These are phyloP conservation scores for Hemileccinum rubropunctum DNA, from an alignment of 768 basidiomycete species.

Conservation along the genomic window DNA sequence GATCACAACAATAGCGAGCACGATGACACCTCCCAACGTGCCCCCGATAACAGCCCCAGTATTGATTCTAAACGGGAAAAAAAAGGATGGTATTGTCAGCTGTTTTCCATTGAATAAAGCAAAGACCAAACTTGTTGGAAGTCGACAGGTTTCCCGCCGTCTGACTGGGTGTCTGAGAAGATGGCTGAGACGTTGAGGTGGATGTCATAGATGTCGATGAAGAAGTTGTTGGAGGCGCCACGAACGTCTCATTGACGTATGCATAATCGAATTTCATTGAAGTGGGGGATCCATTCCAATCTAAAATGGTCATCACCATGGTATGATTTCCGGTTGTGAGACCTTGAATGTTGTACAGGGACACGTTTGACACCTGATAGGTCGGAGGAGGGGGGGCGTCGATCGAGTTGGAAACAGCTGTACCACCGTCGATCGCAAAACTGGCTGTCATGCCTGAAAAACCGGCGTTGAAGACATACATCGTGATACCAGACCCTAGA, in stretches of 20 bases:
- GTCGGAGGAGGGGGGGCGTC: constrained; percentile 5
- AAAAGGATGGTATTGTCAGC: constrained; percentile 1
- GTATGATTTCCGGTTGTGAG: constrained; percentile 17
- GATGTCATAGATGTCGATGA: constrained; percentile 1
- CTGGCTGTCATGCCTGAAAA: constrained; percentile 18
- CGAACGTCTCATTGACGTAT: constrained; percentile 20
- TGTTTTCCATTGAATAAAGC: not conserved
- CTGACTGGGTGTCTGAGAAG: constrained; percentile 2
- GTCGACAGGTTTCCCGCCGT: not conserved
- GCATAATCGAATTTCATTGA: constrained; percentile 30
- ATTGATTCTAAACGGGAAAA: constrained; percentile 4
- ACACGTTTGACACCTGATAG: constrained; percentile 22
- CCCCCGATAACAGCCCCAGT: constrained; percentile 14
- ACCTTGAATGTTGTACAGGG: constrained; percentile 16
- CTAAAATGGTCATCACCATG: constrained; percentile 20
- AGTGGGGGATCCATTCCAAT: constrained; percentile 15
- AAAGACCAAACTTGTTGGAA: constrained; percentile 9
- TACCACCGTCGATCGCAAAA: constrained; percentile 17
- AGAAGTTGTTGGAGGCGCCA: constrained; percentile 4
- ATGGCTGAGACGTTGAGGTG: not conserved
- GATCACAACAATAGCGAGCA: not conserved
- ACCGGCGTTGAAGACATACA: constrained; percentile 26
- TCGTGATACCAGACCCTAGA: constrained; percentile 25
- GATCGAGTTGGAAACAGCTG: constrained; percentile 2
- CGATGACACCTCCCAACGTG: constrained; percentile 9